Base-by-base conservation (phyloP, 208 protist genomes). In the Trypanosoma cruzi region DNA sequence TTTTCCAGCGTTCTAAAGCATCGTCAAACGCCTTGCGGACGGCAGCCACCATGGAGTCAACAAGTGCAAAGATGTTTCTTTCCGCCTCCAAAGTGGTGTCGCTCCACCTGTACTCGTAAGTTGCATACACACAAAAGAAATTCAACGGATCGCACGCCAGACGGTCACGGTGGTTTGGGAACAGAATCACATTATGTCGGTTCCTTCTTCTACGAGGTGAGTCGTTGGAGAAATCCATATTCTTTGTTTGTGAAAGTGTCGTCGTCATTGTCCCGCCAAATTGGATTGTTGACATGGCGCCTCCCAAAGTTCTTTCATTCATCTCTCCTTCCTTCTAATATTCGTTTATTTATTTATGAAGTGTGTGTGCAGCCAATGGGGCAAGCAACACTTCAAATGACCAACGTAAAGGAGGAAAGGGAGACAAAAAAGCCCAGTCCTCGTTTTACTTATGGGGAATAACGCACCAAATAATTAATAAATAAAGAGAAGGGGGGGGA, bases 111-210 rank as follows among this genome's bases (percentile, higher is more conserved):
- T 84, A 81, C 29, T 80, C 75, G 71, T 85, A 82, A 64, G 75
- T 65, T 3, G 65, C 80, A 55, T 94, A 91, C 13, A 86, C 82
- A 71, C 83, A 91, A 14, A 88, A 60, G 6, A 62, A 65, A 77
- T 94, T 94, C 46, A 73, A 58, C 13, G 88, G 88, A 29, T 89
- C 80, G 55, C 88, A 94, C 22, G 84, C 74, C 11, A 89, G 81
- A 37, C 82, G 80, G 65, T 94, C 82, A 4, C 79, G 69, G 28
- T 74, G 76, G 37, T 87, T 76, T 4, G 88, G 75, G 64, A 94
- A 94, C 2, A 84, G 60, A 0, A 80, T 48, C 16, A 84, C 54
- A 52, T 71, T 65, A 42, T 60, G 22, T 32, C 65, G 60, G 44
- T 59, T 37, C 55, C 61, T 55, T 40, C 29, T 7, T 36, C 20